These are phyloP conservation scores for Canariomyces notabilis DNA, from an alignment of 2,329 filamentous ascomycete genomes.

Conservation along the genomic window DNA sequence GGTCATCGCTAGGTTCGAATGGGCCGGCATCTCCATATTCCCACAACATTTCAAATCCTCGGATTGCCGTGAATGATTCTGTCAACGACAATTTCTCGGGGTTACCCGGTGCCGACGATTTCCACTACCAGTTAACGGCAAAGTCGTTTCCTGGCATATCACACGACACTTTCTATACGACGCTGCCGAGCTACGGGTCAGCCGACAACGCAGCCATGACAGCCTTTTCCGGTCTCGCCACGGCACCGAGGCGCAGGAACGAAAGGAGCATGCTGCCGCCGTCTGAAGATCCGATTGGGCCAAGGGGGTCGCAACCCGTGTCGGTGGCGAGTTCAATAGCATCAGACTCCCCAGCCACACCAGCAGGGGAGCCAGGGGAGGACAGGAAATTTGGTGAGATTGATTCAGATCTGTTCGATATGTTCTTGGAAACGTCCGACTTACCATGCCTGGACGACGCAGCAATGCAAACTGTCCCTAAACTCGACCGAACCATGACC, in stretches of 20 bases:
- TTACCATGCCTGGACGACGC: constrained; percentile 56
- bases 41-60: constrained; percentile 51
- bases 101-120: constrained; percentile 37
- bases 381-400: constrained; percentile 50
- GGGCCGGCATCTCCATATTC: constrained; percentile 57
- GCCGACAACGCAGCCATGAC: constrained; percentile 33
- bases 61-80: constrained; percentile 51
- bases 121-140: constrained; percentile 41
- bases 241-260: constrained; percentile 35
- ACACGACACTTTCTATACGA: constrained; percentile 38
- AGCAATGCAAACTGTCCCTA: constrained; percentile 59
- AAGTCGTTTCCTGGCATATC: constrained; percentile 32
- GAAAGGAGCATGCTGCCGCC: constrained; percentile 42
- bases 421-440: constrained; percentile 47
- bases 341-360: constrained; percentile 57
- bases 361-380: constrained; percentile 47
- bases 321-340: constrained; percentile 54
- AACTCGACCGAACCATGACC: constrained; percentile 80
- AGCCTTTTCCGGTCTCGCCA: constrained; percentile 38
- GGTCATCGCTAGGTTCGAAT: constrained; percentile 56
- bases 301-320: constrained; percentile 44
- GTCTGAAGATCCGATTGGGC: constrained; percentile 40
- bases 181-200: constrained; percentile 37
- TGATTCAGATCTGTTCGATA: constrained; percentile 18
- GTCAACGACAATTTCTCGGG: constrained; percentile 42